These are phyloP conservation scores for Ceratobasidium sp. DNA, from an alignment of 1,284 basidiomycete species.

Conservation along the genomic window DNA sequence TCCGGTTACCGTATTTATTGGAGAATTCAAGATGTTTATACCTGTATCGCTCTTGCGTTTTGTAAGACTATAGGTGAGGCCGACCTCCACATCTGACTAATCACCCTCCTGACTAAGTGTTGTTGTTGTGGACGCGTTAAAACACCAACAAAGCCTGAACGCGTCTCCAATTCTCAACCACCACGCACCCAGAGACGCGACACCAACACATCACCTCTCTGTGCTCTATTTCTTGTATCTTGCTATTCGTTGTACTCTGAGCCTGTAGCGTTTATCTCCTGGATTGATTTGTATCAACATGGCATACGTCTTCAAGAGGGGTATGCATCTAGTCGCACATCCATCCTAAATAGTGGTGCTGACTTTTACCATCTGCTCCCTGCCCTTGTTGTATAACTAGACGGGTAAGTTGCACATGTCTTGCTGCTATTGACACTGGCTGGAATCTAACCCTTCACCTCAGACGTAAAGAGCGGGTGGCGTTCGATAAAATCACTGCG, in stretches of 20 bases:
- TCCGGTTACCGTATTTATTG: no score
- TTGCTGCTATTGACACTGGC: no score
- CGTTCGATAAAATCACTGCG: slow-evolving; percentile 93
- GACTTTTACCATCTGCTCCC: slow-evolving; percentile 44
- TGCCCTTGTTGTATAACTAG: slow-evolving; percentile 44
- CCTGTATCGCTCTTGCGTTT: no score
- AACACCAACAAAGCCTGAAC: slow-evolving; percentile 12
- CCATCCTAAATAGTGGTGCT: slow-evolving; percentile 15
- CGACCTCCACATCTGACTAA: no score
- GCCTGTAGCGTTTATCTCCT: slow-evolving; percentile 17
- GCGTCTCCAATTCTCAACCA: slow-evolving; percentile 44
- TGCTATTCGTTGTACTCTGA: slow-evolving; percentile 30
- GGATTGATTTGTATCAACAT: slow-evolving; percentile 55
- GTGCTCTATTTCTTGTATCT: slow-evolving; percentile 16
- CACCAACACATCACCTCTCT: background rate
- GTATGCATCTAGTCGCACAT: slow-evolving; percentile 58
- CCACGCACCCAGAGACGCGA: slow-evolving; percentile 30
- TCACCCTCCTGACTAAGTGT: slow-evolving; percentile 18
- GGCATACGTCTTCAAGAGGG: slow-evolving; percentile 82
- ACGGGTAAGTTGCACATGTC: slow-evolving; percentile 22
- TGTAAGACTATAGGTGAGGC: no score
- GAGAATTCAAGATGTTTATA: no score
- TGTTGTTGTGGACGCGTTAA: slow-evolving; percentile 17
- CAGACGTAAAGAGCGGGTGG: slow-evolving; percentile 87
- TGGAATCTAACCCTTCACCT: slow-evolving; percentile 27